Conservation (phyloP, 805 yeast species). For the Teunomyces pallodes region DNA sequence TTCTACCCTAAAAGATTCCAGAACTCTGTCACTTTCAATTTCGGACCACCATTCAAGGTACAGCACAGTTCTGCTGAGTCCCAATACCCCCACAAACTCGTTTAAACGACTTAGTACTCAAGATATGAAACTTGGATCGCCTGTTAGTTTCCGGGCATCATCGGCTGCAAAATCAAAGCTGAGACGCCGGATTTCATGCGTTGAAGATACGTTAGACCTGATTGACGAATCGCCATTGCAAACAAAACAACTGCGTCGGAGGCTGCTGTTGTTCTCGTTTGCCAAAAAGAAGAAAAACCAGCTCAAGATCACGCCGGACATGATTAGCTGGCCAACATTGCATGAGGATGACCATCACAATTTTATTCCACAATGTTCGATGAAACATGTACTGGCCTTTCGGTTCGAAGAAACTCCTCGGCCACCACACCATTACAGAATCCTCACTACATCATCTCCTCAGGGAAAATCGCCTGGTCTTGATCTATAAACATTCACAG, state of each 20-base stretch:
- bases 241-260: not conserved
- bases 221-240: not conserved
- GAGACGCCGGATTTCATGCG: not conserved
- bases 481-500: slow-evolving; percentile 2
- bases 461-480: not conserved
- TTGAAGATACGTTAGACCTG: not conserved
- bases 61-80: not conserved
- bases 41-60: not conserved
- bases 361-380: not conserved
- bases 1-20: not conserved
- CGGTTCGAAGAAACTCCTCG: not conserved
- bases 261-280: not conserved
- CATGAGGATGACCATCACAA: not conserved
- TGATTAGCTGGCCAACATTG: not conserved
- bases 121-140: not conserved
- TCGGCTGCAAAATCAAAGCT: slow-evolving; percentile 1
- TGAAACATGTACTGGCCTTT: not conserved
- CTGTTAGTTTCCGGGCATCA: not conserved
- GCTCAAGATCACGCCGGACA: not conserved
- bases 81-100: not conserved
- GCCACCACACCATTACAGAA: slow-evolving; percentile 1
- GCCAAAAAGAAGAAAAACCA: not conserved
- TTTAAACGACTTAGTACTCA: not conserved
- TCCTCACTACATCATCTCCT: not conserved
- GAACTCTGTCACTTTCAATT: not conserved